A percentile compares a stretch with the other conserved stretches of the same genome.
phyloP scores from a whole-genome alignment of 2,329 filamentous ascomycete genomes.

The Colletotrichum tabaci region DNA sequence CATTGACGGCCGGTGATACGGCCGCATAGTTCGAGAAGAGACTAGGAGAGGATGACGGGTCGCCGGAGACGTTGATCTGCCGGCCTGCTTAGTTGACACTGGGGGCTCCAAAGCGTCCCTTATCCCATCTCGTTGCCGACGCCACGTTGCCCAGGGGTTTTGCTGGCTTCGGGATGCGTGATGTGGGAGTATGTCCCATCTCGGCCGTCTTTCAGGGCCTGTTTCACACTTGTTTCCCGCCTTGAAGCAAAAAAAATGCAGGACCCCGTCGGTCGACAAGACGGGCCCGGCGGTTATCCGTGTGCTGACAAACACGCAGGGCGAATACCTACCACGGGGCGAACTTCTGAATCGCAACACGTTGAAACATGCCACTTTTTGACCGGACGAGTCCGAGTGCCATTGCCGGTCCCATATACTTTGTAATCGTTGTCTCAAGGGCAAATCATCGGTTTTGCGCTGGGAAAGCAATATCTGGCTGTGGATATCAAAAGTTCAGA shows the following conservation, averaged over 20 bases:
- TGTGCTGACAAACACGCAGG: background rate
- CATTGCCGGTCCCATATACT: slow-evolving; percentile 9
- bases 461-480: background rate
- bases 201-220: slow-evolving; percentile 26
- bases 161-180: background rate
- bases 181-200: slow-evolving; percentile 11
- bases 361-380: slow-evolving; percentile 24
- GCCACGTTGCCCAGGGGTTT: background rate
- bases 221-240: slow-evolving; percentile 38
- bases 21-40: background rate
- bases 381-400: slow-evolving; percentile 21
- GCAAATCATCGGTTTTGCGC: slow-evolving; percentile 9
- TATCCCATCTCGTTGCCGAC: slow-evolving; percentile 9
- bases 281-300: slow-evolving; percentile 14
- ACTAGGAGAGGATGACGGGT: background rate
- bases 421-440: slow-evolving; percentile 9
- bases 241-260: background rate
- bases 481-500: background rate
- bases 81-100: background rate
- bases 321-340: slow-evolving; percentile 19
- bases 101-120: background rate
- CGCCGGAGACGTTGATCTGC: background rate
- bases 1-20: background rate
- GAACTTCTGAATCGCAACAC: slow-evolving; percentile 15
- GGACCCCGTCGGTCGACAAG: slow-evolving; percentile 29